Evolutionary conservation across 2,329 filamentous ascomycete species (phyloP).

Genomic region (Diaporthe helianthi): DNA sequence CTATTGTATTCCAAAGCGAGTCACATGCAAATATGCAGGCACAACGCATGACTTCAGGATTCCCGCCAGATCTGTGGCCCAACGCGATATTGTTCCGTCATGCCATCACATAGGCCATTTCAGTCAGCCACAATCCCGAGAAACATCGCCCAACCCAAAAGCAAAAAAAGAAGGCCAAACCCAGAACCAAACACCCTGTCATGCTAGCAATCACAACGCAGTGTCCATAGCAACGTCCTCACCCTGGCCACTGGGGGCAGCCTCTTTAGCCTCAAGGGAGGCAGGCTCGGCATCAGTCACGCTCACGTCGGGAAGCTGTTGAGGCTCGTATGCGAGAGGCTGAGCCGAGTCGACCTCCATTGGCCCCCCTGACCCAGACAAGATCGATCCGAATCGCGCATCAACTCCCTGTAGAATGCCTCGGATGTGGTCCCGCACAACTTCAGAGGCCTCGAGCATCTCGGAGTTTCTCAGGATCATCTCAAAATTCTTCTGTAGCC

Average conservation of each 20-base stretch:
- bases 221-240: neutral
- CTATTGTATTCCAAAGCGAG: neutral
- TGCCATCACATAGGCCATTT: neutral
- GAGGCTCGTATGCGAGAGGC: neutral
- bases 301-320: neutral
- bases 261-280: neutral
- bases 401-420: conserved; percentile 21
- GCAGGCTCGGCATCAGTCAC: neutral
- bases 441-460: conserved; percentile 17
- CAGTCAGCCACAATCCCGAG: neutral
- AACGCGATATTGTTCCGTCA: neutral
- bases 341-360: neutral
- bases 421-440: conserved; percentile 17
- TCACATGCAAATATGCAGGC: neutral
- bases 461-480: neutral
- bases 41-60: neutral
- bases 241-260: neutral
- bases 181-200: neutral
- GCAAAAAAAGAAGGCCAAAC: neutral
- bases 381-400: conserved; percentile 5
- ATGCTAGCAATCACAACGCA: neutral
- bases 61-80: neutral
- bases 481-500: neutral
- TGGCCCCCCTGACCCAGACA: neutral
- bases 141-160: neutral